Evolutionary conservation across 345 rosid genomes (phyloP).

Genomic region (Populus ilicifolia): DNA sequence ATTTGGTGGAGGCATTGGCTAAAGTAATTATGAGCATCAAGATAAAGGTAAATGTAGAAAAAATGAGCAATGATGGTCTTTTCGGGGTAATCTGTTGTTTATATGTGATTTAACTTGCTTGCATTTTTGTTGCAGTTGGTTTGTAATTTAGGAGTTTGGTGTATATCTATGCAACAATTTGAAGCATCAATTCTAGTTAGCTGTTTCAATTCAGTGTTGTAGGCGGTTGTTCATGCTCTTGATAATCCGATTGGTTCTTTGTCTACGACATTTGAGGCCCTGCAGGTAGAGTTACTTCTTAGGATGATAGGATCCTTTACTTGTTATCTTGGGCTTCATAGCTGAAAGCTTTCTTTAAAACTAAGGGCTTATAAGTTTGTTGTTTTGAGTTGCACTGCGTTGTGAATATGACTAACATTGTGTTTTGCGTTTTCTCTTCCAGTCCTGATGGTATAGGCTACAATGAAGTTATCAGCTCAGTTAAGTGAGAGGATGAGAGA

Average conservation of each 20-base stretch:
- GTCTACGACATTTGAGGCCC: slow-evolving; percentile 56
- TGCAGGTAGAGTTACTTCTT: slow-evolving; percentile 35
- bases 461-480: slow-evolving; percentile 38
- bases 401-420: neutral
- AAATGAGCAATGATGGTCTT: neutral
- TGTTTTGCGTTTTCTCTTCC: neutral
- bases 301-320: neutral
- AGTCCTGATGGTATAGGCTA: slow-evolving; percentile 36
- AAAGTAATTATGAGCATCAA: slow-evolving; percentile 36
- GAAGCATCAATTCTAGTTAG: slow-evolving; percentile 23
- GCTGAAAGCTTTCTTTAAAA: neutral
- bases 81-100: neutral
- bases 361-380: neutral
- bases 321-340: neutral
- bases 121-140: slow-evolving; percentile 34
- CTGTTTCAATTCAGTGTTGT: slow-evolving; percentile 34
- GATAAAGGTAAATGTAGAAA: slow-evolving; percentile 36
- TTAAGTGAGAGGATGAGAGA: slow-evolving; percentile 45
- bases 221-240: slow-evolving; percentile 48
- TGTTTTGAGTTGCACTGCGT: neutral
- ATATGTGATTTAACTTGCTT: slow-evolving; percentile 3
- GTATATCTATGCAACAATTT: slow-evolving; percentile 56
- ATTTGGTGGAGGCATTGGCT: slow-evolving; percentile 31
- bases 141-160: slow-evolving; percentile 56
- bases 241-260: slow-evolving; percentile 58